Conservation (phyloP, 495 filamentous ascomycete genomes). For the Chaetomium fimeti region DNA sequence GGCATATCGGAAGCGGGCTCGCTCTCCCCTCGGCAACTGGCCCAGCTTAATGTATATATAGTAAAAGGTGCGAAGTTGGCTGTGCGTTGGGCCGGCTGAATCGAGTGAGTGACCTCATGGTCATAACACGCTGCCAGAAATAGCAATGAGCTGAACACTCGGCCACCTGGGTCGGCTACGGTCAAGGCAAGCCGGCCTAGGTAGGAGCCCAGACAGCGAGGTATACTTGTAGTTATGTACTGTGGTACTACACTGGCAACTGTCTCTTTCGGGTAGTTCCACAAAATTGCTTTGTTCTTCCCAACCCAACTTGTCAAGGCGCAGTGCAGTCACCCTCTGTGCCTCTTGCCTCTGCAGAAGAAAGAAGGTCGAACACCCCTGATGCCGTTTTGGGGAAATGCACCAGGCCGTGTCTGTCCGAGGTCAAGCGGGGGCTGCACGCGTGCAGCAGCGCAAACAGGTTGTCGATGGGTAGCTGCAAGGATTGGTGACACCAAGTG, state of each 20-base stretch:
- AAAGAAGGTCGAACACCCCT: background rate
- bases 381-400: background rate
- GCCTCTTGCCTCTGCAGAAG: background rate
- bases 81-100: background rate
- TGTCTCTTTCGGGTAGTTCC: too few species aligned
- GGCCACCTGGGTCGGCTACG: background rate
- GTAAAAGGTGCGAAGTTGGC: background rate
- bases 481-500: conserved; percentile 2
- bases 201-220: too few species aligned
- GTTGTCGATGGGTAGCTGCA: conserved; percentile 15
- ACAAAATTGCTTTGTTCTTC: background rate
- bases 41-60: background rate
- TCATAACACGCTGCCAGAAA: background rate
- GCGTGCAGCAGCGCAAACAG: background rate
- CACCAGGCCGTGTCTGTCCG: background rate
- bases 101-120: background rate
- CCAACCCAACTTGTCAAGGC: background rate
- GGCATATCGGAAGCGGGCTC: background rate
- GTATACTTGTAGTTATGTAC: too few species aligned
- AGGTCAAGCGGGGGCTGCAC: conserved; percentile 1
- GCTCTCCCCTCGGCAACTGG: background rate
- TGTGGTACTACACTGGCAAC: too few species aligned
- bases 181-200: too few species aligned
- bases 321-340: background rate
- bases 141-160: conserved; percentile 1